Evolutionary conservation across 202 grass and related monocot genomes (phyloP).

Genomic region (Miscanthus sacchariflorus): DNA sequence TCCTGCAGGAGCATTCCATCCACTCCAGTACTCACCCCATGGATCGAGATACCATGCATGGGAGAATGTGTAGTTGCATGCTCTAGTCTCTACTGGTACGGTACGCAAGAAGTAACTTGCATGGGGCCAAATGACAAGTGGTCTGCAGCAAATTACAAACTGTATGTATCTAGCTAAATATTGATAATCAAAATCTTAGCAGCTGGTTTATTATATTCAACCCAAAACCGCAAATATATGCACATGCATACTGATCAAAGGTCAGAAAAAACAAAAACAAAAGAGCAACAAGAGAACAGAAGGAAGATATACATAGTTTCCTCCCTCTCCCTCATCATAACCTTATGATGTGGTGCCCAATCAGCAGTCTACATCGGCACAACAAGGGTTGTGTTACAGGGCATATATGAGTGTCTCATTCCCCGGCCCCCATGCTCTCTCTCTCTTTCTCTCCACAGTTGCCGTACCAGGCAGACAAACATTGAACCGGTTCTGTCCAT

Average conservation of each 20-base stretch:
- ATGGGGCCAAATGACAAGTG: not conserved
- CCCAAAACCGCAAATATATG: no score
- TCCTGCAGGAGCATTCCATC: not conserved
- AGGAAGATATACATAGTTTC: no score
- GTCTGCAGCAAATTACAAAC: not conserved
- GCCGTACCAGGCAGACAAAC: slow-evolving; percentile 21
- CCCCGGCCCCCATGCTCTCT: not conserved
- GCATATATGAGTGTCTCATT: slow-evolving; percentile 35
- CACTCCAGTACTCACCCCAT: not conserved
- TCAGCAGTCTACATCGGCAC: slow-evolving; percentile 38
- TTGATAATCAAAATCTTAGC: not conserved
- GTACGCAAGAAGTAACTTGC: not conserved
- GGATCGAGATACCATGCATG: not conserved
- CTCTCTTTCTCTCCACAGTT: not conserved
- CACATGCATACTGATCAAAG: no score
- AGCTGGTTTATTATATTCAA: not conserved
- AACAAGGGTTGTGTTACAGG: slow-evolving; percentile 35
- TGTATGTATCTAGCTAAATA: not conserved
- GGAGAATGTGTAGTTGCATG: slow-evolving; percentile 2
- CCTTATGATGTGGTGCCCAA: slow-evolving; percentile 64
- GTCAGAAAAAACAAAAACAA: not conserved
- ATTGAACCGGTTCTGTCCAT: slow-evolving; percentile 31
- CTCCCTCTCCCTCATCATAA: slow-evolving; percentile 57
- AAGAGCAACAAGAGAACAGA: not conserved
- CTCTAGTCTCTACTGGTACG: not conserved